Base-by-base conservation (phyloP, 345 rosid species). In the Populus alba region DNA sequence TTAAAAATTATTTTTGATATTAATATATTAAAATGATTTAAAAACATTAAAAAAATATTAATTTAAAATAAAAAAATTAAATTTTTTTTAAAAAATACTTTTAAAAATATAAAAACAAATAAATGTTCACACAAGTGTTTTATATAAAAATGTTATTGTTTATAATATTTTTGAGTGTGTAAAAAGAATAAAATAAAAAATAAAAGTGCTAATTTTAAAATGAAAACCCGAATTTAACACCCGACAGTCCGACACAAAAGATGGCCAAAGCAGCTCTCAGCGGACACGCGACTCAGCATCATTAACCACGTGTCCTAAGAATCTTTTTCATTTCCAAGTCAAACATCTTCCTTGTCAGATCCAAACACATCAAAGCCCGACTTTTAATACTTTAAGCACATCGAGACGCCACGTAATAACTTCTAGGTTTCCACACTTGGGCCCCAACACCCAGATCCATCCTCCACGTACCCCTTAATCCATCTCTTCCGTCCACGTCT, bases 381-480 rank as follows among this genome's bases (percentile, higher is more conserved):
- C 73, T 16, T 12, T 6, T 39, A 22, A 12, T 23, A 25, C 18
- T 65, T 55, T 62, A 25, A 37, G 61, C 51, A 55, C 76, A 49
- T 0, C 75, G 77, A 72, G 72, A 57, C 31, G 80, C 87, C 88
- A 85, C 88, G 89, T 82, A 68, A 69, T 22, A 9, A 25, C 6
- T 74, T 82, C 84, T 77, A 74, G 72, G 75, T 8, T 74, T 61
- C 25, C 67, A 12, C 41, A 27, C 6, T 51, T 31, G 81, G 89
- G 67, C 82, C 45, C 31, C 12, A 45, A 23, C 41, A 12, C 1
- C 18, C 23, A 55, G 65, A 81, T 86, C 86, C 55, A n/a, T 3
- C 7, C 38, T 73, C 87, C 91, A 86, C 91, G 87, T 88, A 83
- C 68, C 33, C 23, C 29, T 4, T 15, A 11, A 12, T 15, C 33